Evolutionary conservation across 2,329 filamentous ascomycete genomes (phyloP).

Genomic region (Diaporthe vaccinii): DNA sequence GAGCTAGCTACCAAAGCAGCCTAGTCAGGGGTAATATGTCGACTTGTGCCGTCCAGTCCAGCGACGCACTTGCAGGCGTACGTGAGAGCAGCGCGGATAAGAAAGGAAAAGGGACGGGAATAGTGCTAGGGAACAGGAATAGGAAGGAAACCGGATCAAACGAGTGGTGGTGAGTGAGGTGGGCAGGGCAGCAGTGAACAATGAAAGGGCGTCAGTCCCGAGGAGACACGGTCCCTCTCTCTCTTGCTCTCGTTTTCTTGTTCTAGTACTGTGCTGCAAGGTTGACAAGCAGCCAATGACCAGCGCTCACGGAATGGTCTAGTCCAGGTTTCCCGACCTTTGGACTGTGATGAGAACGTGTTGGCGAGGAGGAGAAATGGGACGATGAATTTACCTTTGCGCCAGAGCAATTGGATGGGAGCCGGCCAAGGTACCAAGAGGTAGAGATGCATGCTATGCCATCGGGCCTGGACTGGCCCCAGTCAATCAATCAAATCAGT

Average conservation of each 20-base stretch:
- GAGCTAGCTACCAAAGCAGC: conserved; percentile 33
- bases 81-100: conserved; percentile 4
- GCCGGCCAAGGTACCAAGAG: conserved; percentile 8
- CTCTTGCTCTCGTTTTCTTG: neutral
- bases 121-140: neutral
- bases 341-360: conserved; percentile 8
- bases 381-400: conserved; percentile 26
- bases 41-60: conserved; percentile 18
- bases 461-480: conserved; percentile 2
- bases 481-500: conserved; percentile 19
- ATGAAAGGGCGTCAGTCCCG: conserved; percentile 13
- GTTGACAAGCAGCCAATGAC: conserved; percentile 26
- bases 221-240: conserved; percentile 18
- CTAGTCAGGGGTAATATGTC: conserved; percentile 39
- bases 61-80: conserved; percentile 29
- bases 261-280: neutral
- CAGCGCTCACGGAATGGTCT: neutral
- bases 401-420: conserved; percentile 13
- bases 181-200: conserved; percentile 17
- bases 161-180: conserved; percentile 25
- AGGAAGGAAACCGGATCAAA: conserved; percentile 9
- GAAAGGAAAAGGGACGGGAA: neutral
- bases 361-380: conserved; percentile 14
- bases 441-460: neutral
- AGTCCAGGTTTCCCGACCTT: conserved; percentile 39